A percentile compares a stretch with the other conserved stretches of the same genome.
phyloP scores from a whole-genome alignment of 1,284 basidiomycete genomes.

The Neolentinus lepideus region DNA sequence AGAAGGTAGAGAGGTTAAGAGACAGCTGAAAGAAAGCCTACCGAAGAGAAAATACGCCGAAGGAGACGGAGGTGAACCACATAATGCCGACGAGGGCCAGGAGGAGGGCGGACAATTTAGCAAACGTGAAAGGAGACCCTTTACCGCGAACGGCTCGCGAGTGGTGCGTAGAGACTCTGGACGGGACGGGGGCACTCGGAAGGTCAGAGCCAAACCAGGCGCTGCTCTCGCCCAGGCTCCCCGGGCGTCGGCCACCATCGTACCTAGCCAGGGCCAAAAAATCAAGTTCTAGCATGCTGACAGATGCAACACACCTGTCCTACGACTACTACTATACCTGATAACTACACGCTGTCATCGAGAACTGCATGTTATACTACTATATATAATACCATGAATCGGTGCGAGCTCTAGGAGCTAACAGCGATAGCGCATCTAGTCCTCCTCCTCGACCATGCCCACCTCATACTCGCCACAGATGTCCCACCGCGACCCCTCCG shows the following conservation, averaged over 20 bases:
- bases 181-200: slow-evolving; percentile 8
- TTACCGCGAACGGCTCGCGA: slow-evolving; percentile 3
- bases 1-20: slow-evolving; percentile 6
- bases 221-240: slow-evolving; percentile 87
- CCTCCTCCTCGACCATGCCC: slow-evolving; percentile 55
- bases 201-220: slow-evolving; percentile 70
- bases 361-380: not conserved
- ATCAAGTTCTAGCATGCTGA: slow-evolving; percentile 53
- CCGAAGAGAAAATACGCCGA: not conserved
- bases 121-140: not conserved
- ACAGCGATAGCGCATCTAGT: slow-evolving; percentile 6
- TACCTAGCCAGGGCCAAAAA: slow-evolving; percentile 77
- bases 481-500: slow-evolving; percentile 87
- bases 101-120: not conserved
- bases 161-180: not conserved
- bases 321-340: too few relatives aligned
- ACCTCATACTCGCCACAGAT: slow-evolving; percentile 87
- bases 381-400: not conserved
- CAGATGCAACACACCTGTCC: not conserved
- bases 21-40: slow-evolving; percentile 3
- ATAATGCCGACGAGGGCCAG: not conserved
- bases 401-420: too few relatives aligned
- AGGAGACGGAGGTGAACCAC: not conserved
- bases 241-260: slow-evolving; percentile 80
- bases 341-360: not conserved